Evolutionary conservation across 352 stramenopile genomes (phyloP), one percentile per base, ranked within the genome.

Genomic region (Globisporangium uncinulatum): DNA sequence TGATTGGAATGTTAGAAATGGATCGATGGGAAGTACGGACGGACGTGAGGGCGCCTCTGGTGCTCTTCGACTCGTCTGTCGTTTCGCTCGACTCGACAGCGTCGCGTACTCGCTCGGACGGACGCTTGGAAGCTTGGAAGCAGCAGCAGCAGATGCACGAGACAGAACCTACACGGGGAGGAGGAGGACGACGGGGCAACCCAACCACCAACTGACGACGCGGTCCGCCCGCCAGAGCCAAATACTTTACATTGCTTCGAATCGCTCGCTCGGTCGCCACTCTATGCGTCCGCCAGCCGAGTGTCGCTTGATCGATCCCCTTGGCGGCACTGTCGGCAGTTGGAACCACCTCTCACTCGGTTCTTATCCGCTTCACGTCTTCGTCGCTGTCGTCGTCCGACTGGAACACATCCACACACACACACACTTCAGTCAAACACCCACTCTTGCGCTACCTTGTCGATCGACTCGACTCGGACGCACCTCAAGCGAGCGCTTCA

Each of bases 401-500:
- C 20, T 62, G 32, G 15, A 54, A 57, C 51, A 57, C 36, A 54
- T 7, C 45, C 59, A 54, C 29, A 45, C 14, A 20, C 14, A 20
- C 49, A 41, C 9, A 34, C n/a, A 46, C 24, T 29, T 29, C 24
- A 29, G 24, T 29, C 24, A 29, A 29, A 29, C 24, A 1, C 24
- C 24, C 24, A 29, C 24, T 4, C 24, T 29, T 29, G 24, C 4
- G 24, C 1, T 29, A 1, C 24, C 24, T 29, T 29, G 24, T 29
- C 24, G 24, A 29, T 29, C 24, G 24, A 29, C 24, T 29, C 24
- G 24, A 29, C 24, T 52, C 44, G 69, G 45, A 69, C 56, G 11
- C 37, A 74, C 57, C 41, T 89, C 74, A 21, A 91, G 57, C 34
- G 70, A 66, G 9, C 81, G 78, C 59, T 91, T 91, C 37, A 82